phyloP scores from a whole-genome alignment of 2,329 filamentous ascomycete genomes.

The Lasiodiplodia gonubiensis region DNA sequence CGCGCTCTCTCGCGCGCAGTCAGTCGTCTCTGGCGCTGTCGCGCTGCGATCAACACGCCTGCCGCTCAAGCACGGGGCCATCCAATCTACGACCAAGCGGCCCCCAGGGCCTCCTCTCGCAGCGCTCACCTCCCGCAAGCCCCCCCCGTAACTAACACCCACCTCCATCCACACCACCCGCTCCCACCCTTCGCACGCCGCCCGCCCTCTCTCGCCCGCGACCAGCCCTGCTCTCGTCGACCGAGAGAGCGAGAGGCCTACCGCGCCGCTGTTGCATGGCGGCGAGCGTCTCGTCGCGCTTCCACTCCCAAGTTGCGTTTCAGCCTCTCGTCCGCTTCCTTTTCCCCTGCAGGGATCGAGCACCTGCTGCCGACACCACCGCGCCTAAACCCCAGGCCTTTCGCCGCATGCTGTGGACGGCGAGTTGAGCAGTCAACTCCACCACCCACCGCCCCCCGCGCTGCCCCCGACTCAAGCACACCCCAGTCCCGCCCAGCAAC shows the following conservation, averaged over 20 bases:
- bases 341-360: conserved; percentile 29
- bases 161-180: conserved; percentile 20
- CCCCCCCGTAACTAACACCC: conserved; percentile 21
- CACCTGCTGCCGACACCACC: conserved; percentile 16
- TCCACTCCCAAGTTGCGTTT: conserved; percentile 26
- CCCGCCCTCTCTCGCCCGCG: conserved; percentile 8
- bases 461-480: conserved; percentile 6
- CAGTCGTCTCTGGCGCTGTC: conserved; percentile 14
- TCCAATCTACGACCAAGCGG: conserved; percentile 21
- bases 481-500: not conserved
- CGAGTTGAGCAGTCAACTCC: conserved; percentile 4
- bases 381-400: conserved; percentile 2
- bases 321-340: conserved; percentile 29
- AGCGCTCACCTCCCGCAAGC: conserved; percentile 13
- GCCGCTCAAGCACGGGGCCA: conserved; percentile 21
- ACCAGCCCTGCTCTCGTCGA: conserved; percentile 13
- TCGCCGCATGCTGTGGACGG: conserved; percentile 20
- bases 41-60: conserved; percentile 22
- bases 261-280: conserved; percentile 27
- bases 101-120: conserved; percentile 17
- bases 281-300: conserved; percentile 28
- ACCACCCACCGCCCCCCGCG: conserved; percentile 3
- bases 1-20: conserved; percentile 7
- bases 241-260: conserved; percentile 13
- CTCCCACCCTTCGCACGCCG: not conserved